Conservation (phyloP, 768 basidiomycete species). For the Mycena albidolilacea region DNA sequence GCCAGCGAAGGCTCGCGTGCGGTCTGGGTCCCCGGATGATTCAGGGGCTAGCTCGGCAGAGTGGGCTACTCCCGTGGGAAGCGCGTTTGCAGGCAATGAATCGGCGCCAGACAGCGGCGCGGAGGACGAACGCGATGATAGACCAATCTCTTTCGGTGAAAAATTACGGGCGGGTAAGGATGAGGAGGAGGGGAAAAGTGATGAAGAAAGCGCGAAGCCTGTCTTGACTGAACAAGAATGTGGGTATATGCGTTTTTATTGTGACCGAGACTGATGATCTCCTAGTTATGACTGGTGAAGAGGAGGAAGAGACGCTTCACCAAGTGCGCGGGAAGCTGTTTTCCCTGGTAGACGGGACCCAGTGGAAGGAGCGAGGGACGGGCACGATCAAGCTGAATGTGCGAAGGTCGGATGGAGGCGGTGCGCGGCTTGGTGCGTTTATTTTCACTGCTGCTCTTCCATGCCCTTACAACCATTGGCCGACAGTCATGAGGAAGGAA, state of each 20-base stretch:
- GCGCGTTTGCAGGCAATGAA: slow-evolving; percentile 48
- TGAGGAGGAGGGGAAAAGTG: slow-evolving; percentile 64
- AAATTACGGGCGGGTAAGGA: slow-evolving; percentile 75
- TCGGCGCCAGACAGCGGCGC: slow-evolving; percentile 54
- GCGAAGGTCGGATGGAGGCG: slow-evolving; percentile 70
- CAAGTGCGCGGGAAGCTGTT: slow-evolving; percentile 87
- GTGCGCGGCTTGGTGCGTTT: slow-evolving; percentile 76
- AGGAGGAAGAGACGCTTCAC: slow-evolving; percentile 83
- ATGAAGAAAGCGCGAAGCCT: slow-evolving; percentile 66
- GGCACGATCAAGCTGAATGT: slow-evolving; percentile 83
- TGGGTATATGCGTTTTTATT: slow-evolving; percentile 47
- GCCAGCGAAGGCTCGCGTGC: slow-evolving; percentile 68
- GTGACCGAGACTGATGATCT: slow-evolving; percentile 26
- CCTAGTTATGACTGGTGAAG: slow-evolving; percentile 83
- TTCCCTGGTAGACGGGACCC: slow-evolving; percentile 67
- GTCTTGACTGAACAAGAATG: slow-evolving; percentile 79
- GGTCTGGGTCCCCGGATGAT: slow-evolving; percentile 65
- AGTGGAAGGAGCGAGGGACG: slow-evolving; percentile 86
- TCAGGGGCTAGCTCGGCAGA: slow-evolving; percentile 64
- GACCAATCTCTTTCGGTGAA: slow-evolving; percentile 70
- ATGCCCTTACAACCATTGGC: slow-evolving; percentile 21
- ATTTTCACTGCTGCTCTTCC: slow-evolving; percentile 11
- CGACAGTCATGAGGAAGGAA: slow-evolving; percentile 89
- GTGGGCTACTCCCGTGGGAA: slow-evolving; percentile 46
- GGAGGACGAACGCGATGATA: slow-evolving; percentile 64